phyloP scores from a whole-genome alignment of 2,329 filamentous ascomycete species.

The Akanthomyces uredinophilus region DNA sequence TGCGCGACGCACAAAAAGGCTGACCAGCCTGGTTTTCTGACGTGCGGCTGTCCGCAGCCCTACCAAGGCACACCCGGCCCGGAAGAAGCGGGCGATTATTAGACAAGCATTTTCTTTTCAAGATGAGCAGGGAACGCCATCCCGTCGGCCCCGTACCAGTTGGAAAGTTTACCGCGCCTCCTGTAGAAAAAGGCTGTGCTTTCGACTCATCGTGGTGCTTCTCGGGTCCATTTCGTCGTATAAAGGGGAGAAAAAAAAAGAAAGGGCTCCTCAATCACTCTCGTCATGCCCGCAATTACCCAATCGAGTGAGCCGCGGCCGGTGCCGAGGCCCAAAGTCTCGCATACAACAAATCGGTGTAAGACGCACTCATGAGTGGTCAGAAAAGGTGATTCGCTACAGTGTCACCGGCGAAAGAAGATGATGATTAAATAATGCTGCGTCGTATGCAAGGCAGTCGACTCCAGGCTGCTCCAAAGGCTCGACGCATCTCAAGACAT shows the following conservation, averaged over 20 bases:
- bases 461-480: neutral
- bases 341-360: neutral
- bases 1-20: neutral
- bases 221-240: too few species aligned
- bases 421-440: too few species aligned
- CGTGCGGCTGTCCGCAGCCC: neutral
- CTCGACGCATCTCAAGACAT: neutral
- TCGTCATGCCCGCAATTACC: neutral
- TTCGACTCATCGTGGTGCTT: neutral
- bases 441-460: neutral
- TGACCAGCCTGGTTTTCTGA: neutral
- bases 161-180: neutral
- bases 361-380: neutral
- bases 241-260: neutral
- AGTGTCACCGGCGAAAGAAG: neutral
- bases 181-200: neutral
- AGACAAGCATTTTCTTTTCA: neutral
- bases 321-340: neutral
- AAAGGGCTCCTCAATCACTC: neutral
- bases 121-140: slow-evolving; percentile 1
- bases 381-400: neutral
- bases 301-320: neutral
- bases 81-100: neutral
- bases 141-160: slow-evolving; percentile 4
- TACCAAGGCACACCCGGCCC: neutral